Conservation (phyloP, 768 basidiomycete genomes). For the Sutorius australiensis region DNA sequence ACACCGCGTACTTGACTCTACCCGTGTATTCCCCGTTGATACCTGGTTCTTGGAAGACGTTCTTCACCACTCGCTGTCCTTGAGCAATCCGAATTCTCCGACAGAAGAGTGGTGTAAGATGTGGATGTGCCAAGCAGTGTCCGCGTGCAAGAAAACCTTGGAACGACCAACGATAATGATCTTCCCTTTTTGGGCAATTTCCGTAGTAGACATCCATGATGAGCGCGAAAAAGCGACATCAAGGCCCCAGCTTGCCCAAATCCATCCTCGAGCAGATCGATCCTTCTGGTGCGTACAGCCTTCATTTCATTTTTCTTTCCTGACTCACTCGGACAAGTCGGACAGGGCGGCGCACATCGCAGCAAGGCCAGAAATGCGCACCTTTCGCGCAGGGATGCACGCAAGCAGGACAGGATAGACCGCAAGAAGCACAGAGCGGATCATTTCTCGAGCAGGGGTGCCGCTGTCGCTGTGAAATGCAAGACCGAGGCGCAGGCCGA, state of each 20-base stretch:
- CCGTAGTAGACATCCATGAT: conserved; percentile 9
- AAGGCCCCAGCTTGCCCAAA: conserved; percentile 26
- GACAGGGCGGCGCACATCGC: conserved; percentile 5
- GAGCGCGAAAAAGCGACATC: conserved; percentile 12
- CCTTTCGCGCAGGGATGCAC: conserved; percentile 53
- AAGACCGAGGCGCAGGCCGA: conserved; percentile 40
- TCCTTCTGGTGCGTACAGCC: conserved; percentile 10
- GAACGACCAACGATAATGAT: neutral
- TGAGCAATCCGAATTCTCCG: too few species aligned
- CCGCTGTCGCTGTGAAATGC: conserved; percentile 32
- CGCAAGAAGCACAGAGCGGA: conserved; percentile 62
- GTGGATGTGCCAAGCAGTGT: neutral
- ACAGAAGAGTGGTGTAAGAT: too few species aligned
- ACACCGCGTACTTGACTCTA: neutral
- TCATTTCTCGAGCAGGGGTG: conserved; percentile 42
- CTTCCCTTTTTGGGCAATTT: neutral
- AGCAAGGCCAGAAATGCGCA: conserved; percentile 10
- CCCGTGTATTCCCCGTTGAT: conserved; percentile 2
- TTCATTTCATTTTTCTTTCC: neutral
- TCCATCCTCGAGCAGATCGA: conserved; percentile 28
- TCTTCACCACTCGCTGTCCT: too few species aligned
- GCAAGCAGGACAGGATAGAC: conserved; percentile 58
- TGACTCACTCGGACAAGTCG: neutral
- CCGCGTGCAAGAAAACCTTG: neutral
- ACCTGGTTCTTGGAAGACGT: neutral